These are phyloP conservation scores for Erodium moschatum DNA, from an alignment of 441 rosid genomes.

Conservation along the genomic window DNA sequence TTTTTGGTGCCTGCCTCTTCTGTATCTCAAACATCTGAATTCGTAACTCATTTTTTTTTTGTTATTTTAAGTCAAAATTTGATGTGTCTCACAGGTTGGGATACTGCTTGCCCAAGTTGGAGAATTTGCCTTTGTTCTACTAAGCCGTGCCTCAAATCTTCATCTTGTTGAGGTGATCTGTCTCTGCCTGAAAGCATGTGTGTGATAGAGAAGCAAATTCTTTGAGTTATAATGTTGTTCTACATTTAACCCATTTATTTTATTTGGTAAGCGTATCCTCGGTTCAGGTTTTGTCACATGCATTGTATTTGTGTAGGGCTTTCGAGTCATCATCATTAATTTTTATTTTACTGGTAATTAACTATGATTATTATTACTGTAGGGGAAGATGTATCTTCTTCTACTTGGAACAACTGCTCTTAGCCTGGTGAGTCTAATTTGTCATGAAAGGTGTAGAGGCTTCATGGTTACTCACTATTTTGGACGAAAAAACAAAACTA, in stretches of 20 bases:
- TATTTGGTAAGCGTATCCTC: background rate
- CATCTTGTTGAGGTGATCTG: slow-evolving; percentile 67
- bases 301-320: background rate
- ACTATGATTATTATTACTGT: slow-evolving; percentile 16
- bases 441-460: background rate
- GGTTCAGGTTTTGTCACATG: background rate
- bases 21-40: background rate
- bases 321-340: background rate
- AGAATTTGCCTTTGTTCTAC: slow-evolving; percentile 89
- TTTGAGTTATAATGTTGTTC: too few species aligned
- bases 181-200: slow-evolving; percentile 4
- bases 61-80: background rate
- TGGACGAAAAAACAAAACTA: background rate
- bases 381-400: slow-evolving; percentile 81
- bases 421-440: slow-evolving; percentile 1
- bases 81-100: slow-evolving; percentile 50
- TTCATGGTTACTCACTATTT: too few species aligned
- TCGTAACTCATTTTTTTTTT: background rate
- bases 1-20: background rate
- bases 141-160: slow-evolving; percentile 92
- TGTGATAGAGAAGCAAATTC: too few species aligned
- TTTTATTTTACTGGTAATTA: background rate
- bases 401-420: slow-evolving; percentile 10
- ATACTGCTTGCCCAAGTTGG: slow-evolving; percentile 95
- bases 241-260: too few species aligned